phyloP scores from a whole-genome alignment of 1,284 basidiomycete species.

The Sanghuangporus baumii region DNA sequence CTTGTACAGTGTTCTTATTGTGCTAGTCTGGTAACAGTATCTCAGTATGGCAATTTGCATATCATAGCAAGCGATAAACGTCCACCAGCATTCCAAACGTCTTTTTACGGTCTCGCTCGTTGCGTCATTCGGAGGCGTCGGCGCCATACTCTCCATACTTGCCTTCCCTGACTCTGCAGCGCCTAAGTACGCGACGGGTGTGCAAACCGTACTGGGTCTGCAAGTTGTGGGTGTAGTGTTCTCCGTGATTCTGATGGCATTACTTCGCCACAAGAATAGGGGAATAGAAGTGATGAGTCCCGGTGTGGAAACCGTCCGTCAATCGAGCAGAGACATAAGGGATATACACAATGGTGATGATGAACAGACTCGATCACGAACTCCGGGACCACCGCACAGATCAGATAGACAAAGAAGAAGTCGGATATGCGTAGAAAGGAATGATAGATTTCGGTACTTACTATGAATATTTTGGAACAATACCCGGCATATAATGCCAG shows the following conservation, averaged over 20 bases:
- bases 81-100: conserved; percentile 33
- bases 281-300: neutral
- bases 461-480: too few species aligned
- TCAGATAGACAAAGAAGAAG: too few species aligned
- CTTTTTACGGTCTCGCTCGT: conserved; percentile 30
- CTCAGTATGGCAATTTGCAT: conserved; percentile 23
- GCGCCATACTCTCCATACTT: conserved; percentile 31
- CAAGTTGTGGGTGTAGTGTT: neutral
- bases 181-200: neutral
- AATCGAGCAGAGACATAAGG: neutral
- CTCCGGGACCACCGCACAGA: neutral
- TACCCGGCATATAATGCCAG: too few species aligned
- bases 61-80: conserved; percentile 32
- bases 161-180: conserved; percentile 3
- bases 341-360: neutral
- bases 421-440: too few species aligned
- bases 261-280: conserved; percentile 1
- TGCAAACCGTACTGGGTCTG: neutral
- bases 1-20: neutral
- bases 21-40: conserved; percentile 17
- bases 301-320: neutral
- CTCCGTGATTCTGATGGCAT: neutral
- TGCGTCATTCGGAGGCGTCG: conserved; percentile 33
- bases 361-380: neutral
- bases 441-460: too few species aligned